Conservation (phyloP, 2,329 filamentous ascomycete genomes). For the Trichophyton rubrum region DNA sequence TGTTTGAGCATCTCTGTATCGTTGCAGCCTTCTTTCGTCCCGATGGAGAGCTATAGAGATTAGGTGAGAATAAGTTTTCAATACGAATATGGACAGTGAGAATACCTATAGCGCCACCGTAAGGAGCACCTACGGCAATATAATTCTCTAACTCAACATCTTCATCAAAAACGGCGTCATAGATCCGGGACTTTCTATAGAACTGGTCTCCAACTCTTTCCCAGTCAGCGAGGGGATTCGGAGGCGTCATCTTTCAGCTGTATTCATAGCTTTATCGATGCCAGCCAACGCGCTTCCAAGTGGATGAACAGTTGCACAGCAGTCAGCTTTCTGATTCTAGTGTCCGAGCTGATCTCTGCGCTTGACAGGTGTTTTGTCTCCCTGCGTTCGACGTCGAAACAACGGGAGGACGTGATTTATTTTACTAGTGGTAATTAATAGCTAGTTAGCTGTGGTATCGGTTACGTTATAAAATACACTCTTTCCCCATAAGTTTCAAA, state of each 20-base stretch:
- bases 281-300: not conserved
- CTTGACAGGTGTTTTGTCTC: not conserved
- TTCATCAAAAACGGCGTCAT: constrained; percentile 83
- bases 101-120: constrained; percentile 78
- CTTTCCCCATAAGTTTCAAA: too few species aligned
- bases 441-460: not conserved
- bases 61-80: not conserved
- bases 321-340: not conserved
- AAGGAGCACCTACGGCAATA: constrained; percentile 79
- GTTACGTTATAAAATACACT: not conserved
- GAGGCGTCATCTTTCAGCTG: constrained; percentile 11
- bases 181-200: constrained; percentile 89
- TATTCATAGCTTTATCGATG: not conserved
- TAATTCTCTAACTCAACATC: constrained; percentile 94
- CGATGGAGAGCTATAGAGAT: constrained; percentile 61
- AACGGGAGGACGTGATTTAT: not conserved
- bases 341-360: not conserved
- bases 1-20: constrained; percentile 58
- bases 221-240: constrained; percentile 75
- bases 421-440: not conserved
- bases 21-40: constrained; percentile 71
- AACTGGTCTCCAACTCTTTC: constrained; percentile 85
- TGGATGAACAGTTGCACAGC: not conserved
- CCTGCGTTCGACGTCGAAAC: not conserved
- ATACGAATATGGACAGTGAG: not conserved